Conservation (phyloP, 2,329 filamentous ascomycete species). For the Gnomoniopsis sp. region DNA sequence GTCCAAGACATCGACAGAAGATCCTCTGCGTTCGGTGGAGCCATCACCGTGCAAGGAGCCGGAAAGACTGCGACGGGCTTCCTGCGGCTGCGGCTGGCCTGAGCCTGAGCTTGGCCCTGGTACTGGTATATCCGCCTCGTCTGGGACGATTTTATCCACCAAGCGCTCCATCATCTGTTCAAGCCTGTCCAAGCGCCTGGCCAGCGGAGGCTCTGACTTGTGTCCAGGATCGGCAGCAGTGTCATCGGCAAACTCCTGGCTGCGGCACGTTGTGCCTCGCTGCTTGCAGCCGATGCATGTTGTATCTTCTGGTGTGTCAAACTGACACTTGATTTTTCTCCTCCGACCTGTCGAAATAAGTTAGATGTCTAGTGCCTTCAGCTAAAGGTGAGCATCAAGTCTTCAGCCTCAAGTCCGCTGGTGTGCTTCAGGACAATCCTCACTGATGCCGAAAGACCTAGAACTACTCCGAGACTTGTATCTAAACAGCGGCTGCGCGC, state of each 20-base stretch:
- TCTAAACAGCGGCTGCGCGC: neutral
- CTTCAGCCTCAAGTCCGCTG: neutral
- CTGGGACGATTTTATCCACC: constrained; percentile 34
- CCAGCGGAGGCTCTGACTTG: constrained; percentile 35
- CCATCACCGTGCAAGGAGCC: constrained; percentile 1
- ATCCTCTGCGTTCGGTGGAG: constrained; percentile 23
- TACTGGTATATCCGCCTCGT: constrained; percentile 1
- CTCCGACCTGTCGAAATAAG: constrained; percentile 30
- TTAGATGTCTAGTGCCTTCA: neutral
- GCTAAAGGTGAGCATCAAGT: neutral
- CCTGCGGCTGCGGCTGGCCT: constrained; percentile 5
- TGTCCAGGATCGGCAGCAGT: constrained; percentile 20
- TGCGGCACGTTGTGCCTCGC: constrained; percentile 38
- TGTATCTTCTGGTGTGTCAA: constrained; percentile 32
- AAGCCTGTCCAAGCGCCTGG: constrained; percentile 41
- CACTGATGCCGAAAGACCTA: neutral
- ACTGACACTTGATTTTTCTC: constrained; percentile 48
- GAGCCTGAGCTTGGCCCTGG: neutral
- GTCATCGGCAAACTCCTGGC: constrained; percentile 42
- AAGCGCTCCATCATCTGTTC: constrained; percentile 45
- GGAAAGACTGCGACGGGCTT: constrained; percentile 20
- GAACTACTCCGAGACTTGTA: neutral
- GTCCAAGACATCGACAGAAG: constrained; percentile 26
- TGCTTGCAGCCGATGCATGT: constrained; percentile 42
- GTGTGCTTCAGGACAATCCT: neutral